Evolutionary conservation across 805 yeast genomes (phyloP), one percentile per base, ranked within the genome.

Genomic region (Metschnikowia gruessii): DNA sequence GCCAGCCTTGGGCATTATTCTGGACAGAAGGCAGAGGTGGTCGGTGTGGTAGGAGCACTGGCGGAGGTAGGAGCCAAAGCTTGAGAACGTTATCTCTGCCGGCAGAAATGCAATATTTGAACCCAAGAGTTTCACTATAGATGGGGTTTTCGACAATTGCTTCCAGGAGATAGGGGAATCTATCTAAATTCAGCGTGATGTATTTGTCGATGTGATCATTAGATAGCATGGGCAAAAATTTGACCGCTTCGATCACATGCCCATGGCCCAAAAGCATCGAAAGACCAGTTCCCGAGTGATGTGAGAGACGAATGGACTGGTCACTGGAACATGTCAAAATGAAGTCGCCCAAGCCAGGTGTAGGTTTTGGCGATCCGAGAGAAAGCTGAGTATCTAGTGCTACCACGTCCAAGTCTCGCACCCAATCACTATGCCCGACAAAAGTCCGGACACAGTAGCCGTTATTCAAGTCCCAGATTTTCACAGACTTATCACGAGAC

Each of bases 371-470:
- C n/a, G 41, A 26, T 2, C 24, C 29, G 17, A 57, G 32, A 50
- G 52, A 42, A 8, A 60, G 38, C 12, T 45, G 43, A 7, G 55
- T 38, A 40, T 61, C 54, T 19, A 57, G 37, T 40, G 54, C 49
- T 0, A 59, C 62, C 10, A 61, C 68, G 51, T 82, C 88, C 2
- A 89, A 53, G 10, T 79, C 71, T 47, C 96, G 70, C 3, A 89
- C 89, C 97, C 97, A 91, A 53, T 89, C 96, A 9, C 87, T 77
- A 64, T 91, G 97, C 1, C 91, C 92, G 13, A 77, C 73, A 46
- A 89, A 79, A 0, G 87, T 79, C 49, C 76, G 75, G 15, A 80
- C 54, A 49, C 89, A 79, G 73, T 79, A 81, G 0, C 96, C 96
- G 3, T 80, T 74, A 2, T 70, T 64, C 6, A 84, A 58, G 62